These are phyloP conservation scores for Penicillium lagena DNA, from an alignment of 495 filamentous ascomycete genomes.

Conservation along the genomic window DNA sequence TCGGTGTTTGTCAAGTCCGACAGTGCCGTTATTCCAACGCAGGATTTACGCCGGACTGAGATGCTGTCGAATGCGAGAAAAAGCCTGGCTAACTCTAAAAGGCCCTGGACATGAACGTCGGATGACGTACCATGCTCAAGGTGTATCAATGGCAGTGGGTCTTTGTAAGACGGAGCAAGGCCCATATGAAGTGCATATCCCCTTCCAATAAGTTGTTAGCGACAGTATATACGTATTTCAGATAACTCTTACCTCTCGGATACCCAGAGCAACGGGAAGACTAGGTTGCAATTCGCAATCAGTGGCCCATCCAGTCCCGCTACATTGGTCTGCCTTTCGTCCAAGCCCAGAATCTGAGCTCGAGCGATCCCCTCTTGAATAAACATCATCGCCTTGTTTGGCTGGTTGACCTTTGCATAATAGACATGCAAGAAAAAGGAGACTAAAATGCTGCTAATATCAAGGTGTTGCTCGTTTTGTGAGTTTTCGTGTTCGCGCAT, in stretches of 20 bases:
- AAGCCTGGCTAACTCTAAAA: constrained; percentile 20
- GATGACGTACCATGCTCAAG: background rate
- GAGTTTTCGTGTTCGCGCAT: constrained; percentile 5
- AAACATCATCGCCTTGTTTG: constrained; percentile 25
- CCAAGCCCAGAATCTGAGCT: constrained; percentile 16
- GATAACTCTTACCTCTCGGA: constrained; percentile 21
- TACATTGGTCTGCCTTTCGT: constrained; percentile 1
- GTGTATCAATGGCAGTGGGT: constrained; percentile 3
- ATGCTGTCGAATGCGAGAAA: constrained; percentile 22
- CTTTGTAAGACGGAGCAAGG: constrained; percentile 18
- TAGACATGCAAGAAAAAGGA: constrained; percentile 32
- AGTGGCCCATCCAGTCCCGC: constrained; percentile 2
- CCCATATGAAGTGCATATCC: constrained; percentile 28
- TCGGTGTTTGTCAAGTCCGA: constrained; percentile 14
- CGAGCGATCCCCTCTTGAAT: constrained; percentile 24
- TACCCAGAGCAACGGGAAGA: constrained; percentile 26
- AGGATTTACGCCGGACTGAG: constrained; percentile 3
- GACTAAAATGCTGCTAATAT: constrained; percentile 14
- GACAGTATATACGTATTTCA: background rate
- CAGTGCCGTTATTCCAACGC: background rate
- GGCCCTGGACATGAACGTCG: constrained; percentile 16
- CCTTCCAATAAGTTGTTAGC: constrained; percentile 3
- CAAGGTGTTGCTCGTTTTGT: constrained; percentile 5
- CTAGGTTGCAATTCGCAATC: constrained; percentile 15
- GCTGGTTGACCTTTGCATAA: constrained; percentile 25